Percentiles rank a stretch among this genome's conserved stretches.
Conservation (phyloP, 495 filamentous ascomycete species). For the Xylaria nigripes region DNA sequence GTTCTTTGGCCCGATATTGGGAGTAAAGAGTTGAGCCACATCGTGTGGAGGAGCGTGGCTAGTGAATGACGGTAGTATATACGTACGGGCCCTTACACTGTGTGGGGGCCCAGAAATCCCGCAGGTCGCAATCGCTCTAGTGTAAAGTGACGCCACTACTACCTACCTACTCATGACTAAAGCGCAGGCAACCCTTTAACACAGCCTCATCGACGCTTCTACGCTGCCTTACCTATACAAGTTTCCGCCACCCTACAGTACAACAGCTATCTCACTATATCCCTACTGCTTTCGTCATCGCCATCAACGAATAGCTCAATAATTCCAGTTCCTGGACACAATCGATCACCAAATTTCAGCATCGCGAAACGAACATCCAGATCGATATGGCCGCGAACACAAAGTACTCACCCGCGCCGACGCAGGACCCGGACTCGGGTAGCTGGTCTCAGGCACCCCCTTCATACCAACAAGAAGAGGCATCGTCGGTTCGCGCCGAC, state of each 20-base stretch:
- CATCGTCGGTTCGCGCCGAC: constrained; percentile 30
- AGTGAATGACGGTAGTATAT: no score
- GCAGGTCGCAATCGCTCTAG: background rate
- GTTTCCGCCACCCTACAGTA: background rate
- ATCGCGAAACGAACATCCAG: background rate
- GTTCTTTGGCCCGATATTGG: no score
- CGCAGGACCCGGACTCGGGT: constrained; percentile 60
- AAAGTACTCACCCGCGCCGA: constrained; percentile 62
- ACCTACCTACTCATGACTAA: background rate
- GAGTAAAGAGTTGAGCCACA: no score
- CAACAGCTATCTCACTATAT: constrained; percentile 2
- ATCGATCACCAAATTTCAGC: background rate
- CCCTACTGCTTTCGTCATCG: background rate
- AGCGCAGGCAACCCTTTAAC: constrained; percentile 2
- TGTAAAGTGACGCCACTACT: constrained; percentile 7
- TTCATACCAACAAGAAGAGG: constrained; percentile 53
- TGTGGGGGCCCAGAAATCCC: background rate
- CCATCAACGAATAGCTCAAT: background rate
- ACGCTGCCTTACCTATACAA: background rate
- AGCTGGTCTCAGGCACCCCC: constrained; percentile 79
- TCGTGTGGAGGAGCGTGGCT: no score
- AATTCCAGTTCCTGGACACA: background rate
- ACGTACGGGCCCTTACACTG: background rate
- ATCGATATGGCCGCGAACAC: constrained; percentile 54
- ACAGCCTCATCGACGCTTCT: background rate